Conservation (phyloP, 148 eudicot genomes). For the Cornus suecica region DNA sequence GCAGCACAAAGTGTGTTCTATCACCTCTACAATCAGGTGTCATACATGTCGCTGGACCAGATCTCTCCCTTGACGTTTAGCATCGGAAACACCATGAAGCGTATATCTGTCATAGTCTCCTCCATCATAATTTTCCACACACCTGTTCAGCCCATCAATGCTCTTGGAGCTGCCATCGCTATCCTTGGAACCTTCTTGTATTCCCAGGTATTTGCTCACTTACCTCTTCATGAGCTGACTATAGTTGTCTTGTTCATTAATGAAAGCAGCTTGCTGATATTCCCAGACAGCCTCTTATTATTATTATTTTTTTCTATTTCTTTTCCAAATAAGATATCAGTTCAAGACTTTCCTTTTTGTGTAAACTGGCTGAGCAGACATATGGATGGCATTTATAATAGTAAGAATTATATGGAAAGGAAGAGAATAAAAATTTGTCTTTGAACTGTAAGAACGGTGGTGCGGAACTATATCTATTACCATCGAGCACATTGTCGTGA, state of each 20-base stretch:
- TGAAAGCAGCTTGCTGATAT: neutral
- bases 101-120: conserved; percentile 44
- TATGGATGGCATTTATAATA: neutral
- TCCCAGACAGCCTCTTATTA: neutral
- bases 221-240: conserved; percentile 1
- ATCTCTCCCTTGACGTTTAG: conserved; percentile 46
- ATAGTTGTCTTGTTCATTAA: neutral
- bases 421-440: neutral
- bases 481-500: too few species aligned
- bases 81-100: conserved; percentile 45
- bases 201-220: conserved; percentile 31
- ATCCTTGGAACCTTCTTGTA: conserved; percentile 46
- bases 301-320: too few species aligned
- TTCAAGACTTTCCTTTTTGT: neutral
- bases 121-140: conserved; percentile 42
- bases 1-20: conserved; percentile 45
- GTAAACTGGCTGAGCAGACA: neutral
- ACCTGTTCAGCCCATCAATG: conserved; percentile 40
- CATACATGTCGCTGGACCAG: conserved; percentile 40
- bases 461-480: too few species aligned
- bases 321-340: neutral
- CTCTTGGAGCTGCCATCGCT: conserved; percentile 45
- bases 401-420: neutral
- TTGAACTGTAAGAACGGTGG: neutral
- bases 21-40: conserved; percentile 46